Conservation (phyloP, 2,329 filamentous ascomycete species). For the Fusarium virguliforme region DNA sequence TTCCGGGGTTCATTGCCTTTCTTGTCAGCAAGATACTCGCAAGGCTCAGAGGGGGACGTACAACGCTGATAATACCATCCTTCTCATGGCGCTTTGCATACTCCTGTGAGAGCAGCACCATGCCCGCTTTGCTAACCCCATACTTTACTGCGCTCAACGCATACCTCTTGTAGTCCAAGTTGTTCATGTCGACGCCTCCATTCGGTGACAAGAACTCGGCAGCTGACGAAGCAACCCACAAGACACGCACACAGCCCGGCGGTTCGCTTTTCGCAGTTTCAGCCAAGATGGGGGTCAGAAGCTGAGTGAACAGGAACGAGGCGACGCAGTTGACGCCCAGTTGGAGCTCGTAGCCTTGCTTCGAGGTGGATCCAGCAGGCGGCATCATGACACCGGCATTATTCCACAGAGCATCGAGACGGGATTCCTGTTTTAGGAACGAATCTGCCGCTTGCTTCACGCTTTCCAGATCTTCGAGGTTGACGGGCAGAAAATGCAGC, state of each 20-base stretch:
- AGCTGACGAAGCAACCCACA: slow-evolving; percentile 50
- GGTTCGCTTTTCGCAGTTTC: slow-evolving; percentile 53
- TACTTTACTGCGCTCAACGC: slow-evolving; percentile 43
- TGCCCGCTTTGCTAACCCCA: slow-evolving; percentile 49
- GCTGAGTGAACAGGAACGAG: slow-evolving; percentile 58
- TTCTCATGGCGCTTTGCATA: slow-evolving; percentile 43
- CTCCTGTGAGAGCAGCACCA: slow-evolving; percentile 48
- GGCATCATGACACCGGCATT: slow-evolving; percentile 61
- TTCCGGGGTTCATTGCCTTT: slow-evolving; percentile 33
- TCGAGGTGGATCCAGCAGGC: slow-evolving; percentile 56
- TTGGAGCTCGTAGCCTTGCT: slow-evolving; percentile 60
- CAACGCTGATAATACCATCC: slow-evolving; percentile 30
- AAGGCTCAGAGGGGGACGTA: neutral
- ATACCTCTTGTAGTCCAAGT: slow-evolving; percentile 44
- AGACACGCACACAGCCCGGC: slow-evolving; percentile 48
- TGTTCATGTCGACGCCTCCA: slow-evolving; percentile 25
- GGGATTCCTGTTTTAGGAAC: slow-evolving; percentile 57
- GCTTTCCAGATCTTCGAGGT: slow-evolving; percentile 60
- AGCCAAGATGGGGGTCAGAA: slow-evolving; percentile 46
- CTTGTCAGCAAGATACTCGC: neutral
- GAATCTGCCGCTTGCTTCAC: slow-evolving; percentile 57
- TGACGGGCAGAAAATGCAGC: slow-evolving; percentile 56
- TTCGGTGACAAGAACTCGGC: neutral
- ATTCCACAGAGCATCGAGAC: slow-evolving; percentile 62
- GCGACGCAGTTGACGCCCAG: slow-evolving; percentile 60